phyloP scores from a whole-genome alignment of 371 early-diverging fungal genomes.

The Lichtheimia ornata region DNA sequence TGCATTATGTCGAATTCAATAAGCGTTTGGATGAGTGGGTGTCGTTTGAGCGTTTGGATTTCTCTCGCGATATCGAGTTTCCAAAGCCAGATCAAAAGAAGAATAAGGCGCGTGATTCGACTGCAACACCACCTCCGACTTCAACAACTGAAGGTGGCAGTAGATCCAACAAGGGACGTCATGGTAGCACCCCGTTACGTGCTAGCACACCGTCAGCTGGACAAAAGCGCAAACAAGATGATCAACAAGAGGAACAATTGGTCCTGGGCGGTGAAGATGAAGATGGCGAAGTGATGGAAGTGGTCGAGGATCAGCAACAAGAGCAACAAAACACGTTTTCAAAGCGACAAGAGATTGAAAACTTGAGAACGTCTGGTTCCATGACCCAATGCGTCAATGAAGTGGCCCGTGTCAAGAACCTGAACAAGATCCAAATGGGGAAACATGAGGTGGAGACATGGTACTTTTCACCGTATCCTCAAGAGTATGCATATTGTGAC shows the following conservation, averaged over 20 bases:
- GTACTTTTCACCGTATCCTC: constrained; percentile 98
- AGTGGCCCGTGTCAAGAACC: constrained; percentile 91
- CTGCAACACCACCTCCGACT: constrained; percentile 25
- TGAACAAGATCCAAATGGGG: constrained; percentile 93
- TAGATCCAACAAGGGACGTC: constrained; percentile 14
- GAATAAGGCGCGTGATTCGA: constrained; percentile 48
- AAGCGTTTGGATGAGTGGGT: constrained; percentile 99
- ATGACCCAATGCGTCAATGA: constrained; percentile 95
- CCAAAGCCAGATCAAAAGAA: constrained; percentile 71
- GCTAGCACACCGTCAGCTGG: constrained; percentile 27
- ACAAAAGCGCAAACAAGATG: constrained; percentile 29
- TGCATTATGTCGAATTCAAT: constrained; percentile 98
- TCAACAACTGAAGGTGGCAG: neutral
- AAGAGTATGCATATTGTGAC: constrained; percentile 73
- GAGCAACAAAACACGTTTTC: constrained; percentile 42
- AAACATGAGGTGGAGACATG: constrained; percentile 94
- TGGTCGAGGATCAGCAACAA: constrained; percentile 13
- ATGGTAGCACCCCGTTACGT: constrained; percentile 16
- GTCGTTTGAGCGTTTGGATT: constrained; percentile 65
- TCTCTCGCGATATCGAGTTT: constrained; percentile 74
- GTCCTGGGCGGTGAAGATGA: constrained; percentile 52
- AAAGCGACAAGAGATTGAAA: constrained; percentile 92
- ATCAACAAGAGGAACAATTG: constrained; percentile 8
- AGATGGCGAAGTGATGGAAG: constrained; percentile 31
- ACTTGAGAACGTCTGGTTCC: constrained; percentile 86